Base-by-base conservation (phyloP, 2,329 filamentous ascomycete species). In the Thermomyces lanuginosus region DNA sequence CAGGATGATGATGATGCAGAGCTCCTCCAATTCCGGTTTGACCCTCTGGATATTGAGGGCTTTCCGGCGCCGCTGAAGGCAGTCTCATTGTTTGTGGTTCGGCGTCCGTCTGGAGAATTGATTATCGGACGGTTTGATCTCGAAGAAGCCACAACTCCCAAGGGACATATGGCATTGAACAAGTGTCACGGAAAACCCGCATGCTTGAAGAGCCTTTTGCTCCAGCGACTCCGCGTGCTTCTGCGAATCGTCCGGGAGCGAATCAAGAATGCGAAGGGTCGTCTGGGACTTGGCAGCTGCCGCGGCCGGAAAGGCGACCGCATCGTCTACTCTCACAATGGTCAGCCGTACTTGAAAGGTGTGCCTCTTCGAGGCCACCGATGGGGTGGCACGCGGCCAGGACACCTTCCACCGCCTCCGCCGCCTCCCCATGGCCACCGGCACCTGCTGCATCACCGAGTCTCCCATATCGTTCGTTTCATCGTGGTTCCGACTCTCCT, bases 401-500 rank as follows among this genome's bases (percentile, higher is more conserved):
- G n/a, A n/a, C n/a, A n/a, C n/a, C n/a, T n/a, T n/a, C n/a, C 19
- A 22, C 21, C 33, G 35, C 26, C 36, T 36, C 31, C 46, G 49
- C 28, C 42, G 44, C 29, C 40, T 39, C 36, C 48, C 33, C 41
- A 46, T 33, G 36, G 38, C 21, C 41, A 45, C 34, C 48, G 45
- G 28, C 45, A 49, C 34, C 41, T 45, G 31, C 41, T 45, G 31
- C 36, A 39, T 22, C 42, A 45, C 34, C 47, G 44, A 30, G 40
- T 54, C 33, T 48, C 48, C 28, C 50, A 46, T 13, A 43, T 56
- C 11, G 38, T 62, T 13, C 55, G 51, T 21, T 53, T 58, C 35
- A 53, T 61, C 16, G 36, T 62, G 24, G 42, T 63, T 24, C 59
- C 58, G 3, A 55, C 55, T 16, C 36, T 58, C n/a, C 38, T 61